These are phyloP conservation scores for Pseudonitzschia pungens DNA, from an alignment of 108 stramenopile species.

Conservation along the genomic window DNA sequence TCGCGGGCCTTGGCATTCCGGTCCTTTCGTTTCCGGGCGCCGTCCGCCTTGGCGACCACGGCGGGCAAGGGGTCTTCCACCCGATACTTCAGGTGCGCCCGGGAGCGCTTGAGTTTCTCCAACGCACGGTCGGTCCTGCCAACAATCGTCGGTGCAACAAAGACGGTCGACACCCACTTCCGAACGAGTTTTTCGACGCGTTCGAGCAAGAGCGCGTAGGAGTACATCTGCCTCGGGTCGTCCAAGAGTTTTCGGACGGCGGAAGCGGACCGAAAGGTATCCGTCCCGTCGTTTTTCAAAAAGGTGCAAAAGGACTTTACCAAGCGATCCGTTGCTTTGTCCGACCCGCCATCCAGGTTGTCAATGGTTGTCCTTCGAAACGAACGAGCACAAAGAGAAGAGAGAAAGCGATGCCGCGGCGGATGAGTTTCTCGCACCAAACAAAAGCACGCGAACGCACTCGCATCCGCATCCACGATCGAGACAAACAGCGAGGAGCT, in stretches of 20 bases:
- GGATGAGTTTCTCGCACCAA: not conserved
- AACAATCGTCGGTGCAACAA: slow-evolving; percentile 12
- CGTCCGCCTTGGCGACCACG: not conserved
- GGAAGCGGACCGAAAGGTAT: slow-evolving; percentile 6
- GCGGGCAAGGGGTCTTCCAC: slow-evolving; percentile 8
- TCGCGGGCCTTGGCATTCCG: not conserved
- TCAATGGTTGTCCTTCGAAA: not conserved
- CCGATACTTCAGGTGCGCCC: slow-evolving; percentile 6
- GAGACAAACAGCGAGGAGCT: not conserved
- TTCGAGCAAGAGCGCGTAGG: not conserved
- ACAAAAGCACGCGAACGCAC: not conserved
- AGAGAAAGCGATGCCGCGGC: not conserved
- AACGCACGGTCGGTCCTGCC: slow-evolving; percentile 6
- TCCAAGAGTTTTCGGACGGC: slow-evolving; percentile 5
- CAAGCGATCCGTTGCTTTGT: not conserved
- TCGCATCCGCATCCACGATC: not conserved
- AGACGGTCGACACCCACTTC: not conserved
- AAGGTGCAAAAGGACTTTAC: slow-evolving; percentile 8
- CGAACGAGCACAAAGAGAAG: not conserved
- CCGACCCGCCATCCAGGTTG: not conserved
- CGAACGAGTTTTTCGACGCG: slow-evolving; percentile 2
- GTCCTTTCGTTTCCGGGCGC: slow-evolving; percentile 2
- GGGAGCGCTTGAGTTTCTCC: slow-evolving; percentile 14
- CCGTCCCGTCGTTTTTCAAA: slow-evolving; percentile 1
- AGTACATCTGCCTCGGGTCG: slow-evolving; percentile 5